Conservation (phyloP, 2,329 filamentous ascomycete species). For the Didymella keratinophila region DNA sequence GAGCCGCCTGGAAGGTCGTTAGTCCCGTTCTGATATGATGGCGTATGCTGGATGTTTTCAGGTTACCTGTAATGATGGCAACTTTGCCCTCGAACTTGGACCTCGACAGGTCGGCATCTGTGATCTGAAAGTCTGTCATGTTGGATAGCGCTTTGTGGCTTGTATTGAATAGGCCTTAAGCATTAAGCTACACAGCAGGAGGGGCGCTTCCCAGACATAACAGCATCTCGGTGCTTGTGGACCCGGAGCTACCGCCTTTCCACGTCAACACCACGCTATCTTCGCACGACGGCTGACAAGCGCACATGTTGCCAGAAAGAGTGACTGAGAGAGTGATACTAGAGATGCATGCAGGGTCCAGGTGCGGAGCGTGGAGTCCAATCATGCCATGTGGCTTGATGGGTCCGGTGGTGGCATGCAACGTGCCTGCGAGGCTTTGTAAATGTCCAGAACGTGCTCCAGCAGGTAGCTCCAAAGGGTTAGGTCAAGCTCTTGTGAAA, state of each 20-base stretch:
- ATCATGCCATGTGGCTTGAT: constrained; percentile 5
- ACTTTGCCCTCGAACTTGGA: constrained; percentile 32
- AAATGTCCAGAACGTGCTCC: constrained; percentile 4
- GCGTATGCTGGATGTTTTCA: neutral
- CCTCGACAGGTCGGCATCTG: constrained; percentile 29
- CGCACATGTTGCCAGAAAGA: constrained; percentile 7
- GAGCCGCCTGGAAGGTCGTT: constrained; percentile 56
- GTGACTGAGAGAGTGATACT: neutral
- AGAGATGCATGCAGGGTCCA: constrained; percentile 9
- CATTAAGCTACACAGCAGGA: neutral
- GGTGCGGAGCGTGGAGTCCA: constrained; percentile 3
- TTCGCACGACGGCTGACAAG: constrained; percentile 1
- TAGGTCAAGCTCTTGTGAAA: constrained; percentile 3
- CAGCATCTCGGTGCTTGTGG: constrained; percentile 5
- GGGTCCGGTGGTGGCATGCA: neutral
- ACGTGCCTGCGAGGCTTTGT: constrained; percentile 1
- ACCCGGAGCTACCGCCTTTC: constrained; percentile 2
- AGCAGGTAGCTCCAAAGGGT: neutral
- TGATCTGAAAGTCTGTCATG: constrained; percentile 35
- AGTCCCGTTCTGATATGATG: neutral
- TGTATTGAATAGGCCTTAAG: neutral
- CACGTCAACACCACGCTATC: constrained; percentile 2
- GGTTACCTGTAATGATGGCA: constrained; percentile 31
- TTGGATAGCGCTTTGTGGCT: neutral
- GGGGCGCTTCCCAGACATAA: neutral